These are phyloP conservation scores for Candida rishiriensis DNA, from an alignment of 805 yeast species.

Conservation along the genomic window DNA sequence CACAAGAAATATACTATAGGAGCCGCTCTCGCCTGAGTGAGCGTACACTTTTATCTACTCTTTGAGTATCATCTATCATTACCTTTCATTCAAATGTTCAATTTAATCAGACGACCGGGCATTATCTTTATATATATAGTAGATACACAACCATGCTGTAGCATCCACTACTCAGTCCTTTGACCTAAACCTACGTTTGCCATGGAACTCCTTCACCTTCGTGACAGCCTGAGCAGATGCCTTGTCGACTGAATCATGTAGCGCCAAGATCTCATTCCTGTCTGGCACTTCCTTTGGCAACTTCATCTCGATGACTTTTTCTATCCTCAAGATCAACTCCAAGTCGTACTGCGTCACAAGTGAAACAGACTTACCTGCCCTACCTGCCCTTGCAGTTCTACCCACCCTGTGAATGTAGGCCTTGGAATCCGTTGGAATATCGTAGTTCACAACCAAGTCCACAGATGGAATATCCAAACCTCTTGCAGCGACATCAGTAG, in stretches of 20 bases:
- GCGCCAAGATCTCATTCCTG: slow-evolving; percentile 66
- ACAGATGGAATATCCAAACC: slow-evolving; percentile 96
- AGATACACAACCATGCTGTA: neutral
- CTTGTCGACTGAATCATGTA: slow-evolving; percentile 84
- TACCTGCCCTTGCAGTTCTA: slow-evolving; percentile 95
- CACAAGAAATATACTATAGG: too few relatives aligned
- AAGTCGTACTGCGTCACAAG: slow-evolving; percentile 93
- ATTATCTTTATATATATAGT: neutral
- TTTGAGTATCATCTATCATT: too few relatives aligned
- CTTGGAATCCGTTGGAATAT: slow-evolving; percentile 93
- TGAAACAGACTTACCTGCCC: slow-evolving; percentile 82
- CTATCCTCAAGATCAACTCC: slow-evolving; percentile 83
- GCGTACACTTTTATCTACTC: too few relatives aligned
- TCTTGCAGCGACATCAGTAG: slow-evolving; percentile 92
- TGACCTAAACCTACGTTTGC: slow-evolving; percentile 16
- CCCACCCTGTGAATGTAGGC: slow-evolving; percentile 97
- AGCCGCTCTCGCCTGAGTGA: too few relatives aligned
- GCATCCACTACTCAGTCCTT: neutral
- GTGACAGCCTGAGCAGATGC: slow-evolving; percentile 88
- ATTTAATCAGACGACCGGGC: too few relatives aligned
- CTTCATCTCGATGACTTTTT: slow-evolving; percentile 77
- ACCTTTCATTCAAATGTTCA: too few relatives aligned
- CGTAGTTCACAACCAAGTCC: slow-evolving; percentile 84
- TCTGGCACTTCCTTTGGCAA: slow-evolving; percentile 80
- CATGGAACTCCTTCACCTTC: slow-evolving; percentile 65